These are phyloP conservation scores for Kwoniella dendrophila DNA, from an alignment of 768 basidiomycete genomes.

Conservation along the genomic window DNA sequence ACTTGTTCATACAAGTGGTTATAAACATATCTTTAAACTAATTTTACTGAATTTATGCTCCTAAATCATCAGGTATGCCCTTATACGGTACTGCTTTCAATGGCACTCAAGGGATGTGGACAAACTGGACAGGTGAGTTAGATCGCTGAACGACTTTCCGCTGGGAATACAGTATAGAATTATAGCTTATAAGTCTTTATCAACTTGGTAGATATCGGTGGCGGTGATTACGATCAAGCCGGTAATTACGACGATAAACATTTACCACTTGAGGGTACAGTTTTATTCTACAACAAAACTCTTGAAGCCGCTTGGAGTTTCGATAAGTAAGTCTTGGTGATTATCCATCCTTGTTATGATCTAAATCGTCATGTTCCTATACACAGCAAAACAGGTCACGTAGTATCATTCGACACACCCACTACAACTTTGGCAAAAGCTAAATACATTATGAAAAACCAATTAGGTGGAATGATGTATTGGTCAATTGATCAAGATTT, in stretches of 20 bases:
- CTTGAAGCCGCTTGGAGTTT: conserved; percentile 16
- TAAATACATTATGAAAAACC: conserved; percentile 17
- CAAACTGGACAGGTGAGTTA: conserved; percentile 15
- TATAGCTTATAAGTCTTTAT: not conserved
- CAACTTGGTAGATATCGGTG: conserved; percentile 2
- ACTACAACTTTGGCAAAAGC: conserved; percentile 12
- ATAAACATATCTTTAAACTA: not conserved
- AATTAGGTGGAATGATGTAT: conserved; percentile 25
- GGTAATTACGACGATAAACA: conserved; percentile 19
- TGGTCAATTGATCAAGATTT: conserved; percentile 24
- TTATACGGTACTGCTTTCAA: conserved; percentile 19
- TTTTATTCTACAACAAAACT: conserved; percentile 12
- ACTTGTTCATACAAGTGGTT: too few species aligned
- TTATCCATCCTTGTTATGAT: not conserved
- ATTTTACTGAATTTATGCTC: not conserved
- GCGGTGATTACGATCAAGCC: conserved; percentile 8
- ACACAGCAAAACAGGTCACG: conserved; percentile 11
- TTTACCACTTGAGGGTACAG: conserved; percentile 9
- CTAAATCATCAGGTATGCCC: conserved; percentile 9
- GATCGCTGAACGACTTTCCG: not conserved
- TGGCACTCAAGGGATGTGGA: conserved; percentile 21
- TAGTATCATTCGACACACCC: conserved; percentile 19
- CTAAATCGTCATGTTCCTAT: not conserved
- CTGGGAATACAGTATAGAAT: too few species aligned
- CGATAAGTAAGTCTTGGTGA: conserved; percentile 7